Conservation (phyloP, 495 filamentous ascomycete species). For the Tuber calosporum region DNA sequence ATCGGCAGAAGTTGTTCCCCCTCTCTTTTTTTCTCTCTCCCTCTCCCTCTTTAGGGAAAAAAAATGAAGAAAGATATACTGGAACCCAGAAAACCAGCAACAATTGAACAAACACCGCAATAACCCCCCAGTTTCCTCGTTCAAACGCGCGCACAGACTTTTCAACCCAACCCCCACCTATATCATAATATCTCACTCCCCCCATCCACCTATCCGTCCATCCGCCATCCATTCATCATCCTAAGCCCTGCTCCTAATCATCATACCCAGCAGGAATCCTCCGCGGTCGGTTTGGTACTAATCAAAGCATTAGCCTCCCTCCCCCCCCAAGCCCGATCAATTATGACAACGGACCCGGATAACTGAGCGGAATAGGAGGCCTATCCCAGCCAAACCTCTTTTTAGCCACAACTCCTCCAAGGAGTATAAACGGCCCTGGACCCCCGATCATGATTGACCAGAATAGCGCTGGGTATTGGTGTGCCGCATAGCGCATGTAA, state of each 20-base stretch:
- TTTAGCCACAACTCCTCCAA: constrained; percentile 63
- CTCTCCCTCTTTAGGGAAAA: not conserved
- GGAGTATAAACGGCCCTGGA: constrained; percentile 61
- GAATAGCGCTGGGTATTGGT: constrained; percentile 81
- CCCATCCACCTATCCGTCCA: too few relatives aligned
- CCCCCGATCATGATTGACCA: constrained; percentile 67
- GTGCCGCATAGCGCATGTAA: constrained; percentile 78
- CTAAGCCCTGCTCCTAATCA: constrained; percentile 45
- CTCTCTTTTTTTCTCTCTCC: not conserved
- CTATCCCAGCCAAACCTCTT: constrained; percentile 62
- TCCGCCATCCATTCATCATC: not conserved
- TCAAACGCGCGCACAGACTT: not conserved
- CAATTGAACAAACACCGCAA: not conserved
- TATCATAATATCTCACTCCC: not conserved
- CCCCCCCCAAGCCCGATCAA: constrained; percentile 6
- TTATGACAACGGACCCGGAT: constrained; percentile 64
- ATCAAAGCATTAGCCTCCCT: constrained; percentile 28
- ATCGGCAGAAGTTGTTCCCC: not conserved
- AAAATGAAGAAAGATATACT: not conserved
- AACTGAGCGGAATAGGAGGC: constrained; percentile 71
- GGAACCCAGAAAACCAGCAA: not conserved
- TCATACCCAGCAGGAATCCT: constrained; percentile 68
- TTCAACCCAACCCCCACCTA: constrained; percentile 2
- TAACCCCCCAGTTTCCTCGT: not conserved
- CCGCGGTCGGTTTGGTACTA: constrained; percentile 71